Evolutionary conservation across 345 rosid species (phyloP), one percentile per base, ranked within the genome.

Genomic region (Anacardium occidentale): DNA sequence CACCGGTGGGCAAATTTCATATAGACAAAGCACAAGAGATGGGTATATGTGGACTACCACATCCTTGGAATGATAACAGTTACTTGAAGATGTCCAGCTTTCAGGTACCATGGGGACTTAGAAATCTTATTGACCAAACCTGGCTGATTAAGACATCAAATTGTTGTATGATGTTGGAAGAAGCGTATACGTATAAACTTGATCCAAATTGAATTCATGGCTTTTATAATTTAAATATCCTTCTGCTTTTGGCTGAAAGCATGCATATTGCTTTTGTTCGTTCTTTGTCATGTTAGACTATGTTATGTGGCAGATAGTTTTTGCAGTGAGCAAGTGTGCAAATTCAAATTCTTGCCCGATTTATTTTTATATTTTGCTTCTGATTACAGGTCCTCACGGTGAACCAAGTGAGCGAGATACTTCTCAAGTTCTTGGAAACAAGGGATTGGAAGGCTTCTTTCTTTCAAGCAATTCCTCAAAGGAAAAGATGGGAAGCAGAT

Each of bases 51-150:
- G n/a, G n/a, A n/a, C n/a, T n/a, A n/a, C n/a, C n/a, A n/a, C n/a
- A n/a, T n/a, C n/a, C n/a, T n/a, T n/a, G n/a, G n/a, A n/a, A n/a
- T n/a, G n/a, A n/a, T n/a, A n/a, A n/a, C n/a, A n/a, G n/a, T 82
- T 91, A 87, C 82, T 76, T 95, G 85, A 92, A 95, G 84, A 92
- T 92, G 99, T 91, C 92, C 10, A 87, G 93, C 73, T 92, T 98
- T 68, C 98, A 93, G 99, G 99, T 95, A 75, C 61, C 22, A 2
- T 57, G 63, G 20, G 47, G 65, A 67, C 65, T 42, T 63, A 7
- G 9, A 32, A 14, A 1, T 7, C 14, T 44, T 18, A 7, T 25
- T 24, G 3, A 12, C 22, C 50, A 20, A 45, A 24, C 25, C 68
- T 64, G 37, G 52, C 12, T 24, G n/a, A 45, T 22, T 21, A 15